Evolutionary conservation across 495 filamentous ascomycete species (phyloP).

Genomic region (Usnea hakonensis): DNA sequence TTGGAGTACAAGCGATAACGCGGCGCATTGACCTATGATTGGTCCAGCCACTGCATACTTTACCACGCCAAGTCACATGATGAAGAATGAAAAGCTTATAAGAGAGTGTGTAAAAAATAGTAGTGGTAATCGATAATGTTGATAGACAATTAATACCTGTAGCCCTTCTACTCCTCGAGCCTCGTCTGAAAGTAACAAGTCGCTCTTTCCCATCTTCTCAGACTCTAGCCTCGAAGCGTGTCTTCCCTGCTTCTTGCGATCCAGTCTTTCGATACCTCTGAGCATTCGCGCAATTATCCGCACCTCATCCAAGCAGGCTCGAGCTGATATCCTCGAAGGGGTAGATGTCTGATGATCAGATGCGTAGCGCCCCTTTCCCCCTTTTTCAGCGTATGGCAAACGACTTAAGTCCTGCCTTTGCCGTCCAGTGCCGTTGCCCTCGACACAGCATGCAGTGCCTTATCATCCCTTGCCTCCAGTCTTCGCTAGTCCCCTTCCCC

Average conservation of each 20-base stretch:
- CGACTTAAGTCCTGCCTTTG: background rate
- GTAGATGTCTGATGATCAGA: background rate
- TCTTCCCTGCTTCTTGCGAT: background rate
- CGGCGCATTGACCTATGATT: background rate
- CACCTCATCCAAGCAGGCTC: background rate
- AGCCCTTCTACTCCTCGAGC: too few species aligned
- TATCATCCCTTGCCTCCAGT: slow-evolving; percentile 4
- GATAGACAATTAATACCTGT: too few species aligned
- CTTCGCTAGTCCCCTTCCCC: slow-evolving; percentile 11
- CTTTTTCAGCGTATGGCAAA: background rate
- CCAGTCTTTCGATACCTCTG: background rate
- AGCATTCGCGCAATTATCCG: background rate
- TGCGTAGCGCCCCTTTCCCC: background rate
- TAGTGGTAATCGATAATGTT: background rate
- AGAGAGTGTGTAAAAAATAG: background rate
- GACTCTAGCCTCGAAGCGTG: background rate
- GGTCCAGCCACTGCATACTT: background rate
- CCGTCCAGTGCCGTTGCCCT: background rate
- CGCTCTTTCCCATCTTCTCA: background rate
- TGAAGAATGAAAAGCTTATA: background rate
- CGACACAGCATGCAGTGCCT: background rate
- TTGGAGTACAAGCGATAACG: background rate
- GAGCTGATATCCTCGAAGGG: background rate
- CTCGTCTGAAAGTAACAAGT: too few species aligned
- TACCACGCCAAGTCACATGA: slow-evolving; percentile 3